A percentile compares a stretch with the other conserved stretches of the same genome.
These are phyloP conservation scores for Sarocladium oryzae DNA, from an alignment of 2,329 filamentous ascomycete species.

Conservation along the genomic window DNA sequence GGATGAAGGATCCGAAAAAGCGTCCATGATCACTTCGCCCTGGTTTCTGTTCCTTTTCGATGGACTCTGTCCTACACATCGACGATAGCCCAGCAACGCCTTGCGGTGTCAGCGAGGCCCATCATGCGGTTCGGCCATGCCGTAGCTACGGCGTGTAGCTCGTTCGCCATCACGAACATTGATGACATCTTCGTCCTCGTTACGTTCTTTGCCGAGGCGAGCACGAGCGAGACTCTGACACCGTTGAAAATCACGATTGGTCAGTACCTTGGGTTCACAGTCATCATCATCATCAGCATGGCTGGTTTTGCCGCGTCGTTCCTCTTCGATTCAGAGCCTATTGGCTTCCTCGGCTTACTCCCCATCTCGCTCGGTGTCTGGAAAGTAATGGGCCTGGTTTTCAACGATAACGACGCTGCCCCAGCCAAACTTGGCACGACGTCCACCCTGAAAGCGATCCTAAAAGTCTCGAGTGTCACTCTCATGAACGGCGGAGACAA, in stretches of 20 bases:
- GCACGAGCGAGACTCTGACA: constrained; percentile 19
- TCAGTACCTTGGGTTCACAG: constrained; percentile 26
- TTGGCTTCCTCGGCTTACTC: constrained; percentile 27
- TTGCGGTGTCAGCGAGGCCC: neutral
- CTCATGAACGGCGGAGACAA: constrained; percentile 30
- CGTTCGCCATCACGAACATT: constrained; percentile 24
- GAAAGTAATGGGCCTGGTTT: constrained; percentile 18
- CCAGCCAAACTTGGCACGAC: constrained; percentile 9
- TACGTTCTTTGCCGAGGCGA: constrained; percentile 28
- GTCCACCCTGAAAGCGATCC: constrained; percentile 15
- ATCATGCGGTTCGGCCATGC: constrained; percentile 17
- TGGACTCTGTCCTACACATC: neutral
- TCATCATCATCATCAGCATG: constrained; percentile 27
- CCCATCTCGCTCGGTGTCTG: constrained; percentile 26
- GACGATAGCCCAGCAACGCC: neutral
- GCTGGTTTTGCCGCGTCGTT: constrained; percentile 26
- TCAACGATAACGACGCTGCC: constrained; percentile 15
- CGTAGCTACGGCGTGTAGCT: constrained; percentile 20
- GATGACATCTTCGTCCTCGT: constrained; percentile 33
- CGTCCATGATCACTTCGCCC: neutral
- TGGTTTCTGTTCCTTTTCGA: neutral
- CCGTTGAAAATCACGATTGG: constrained; percentile 18
- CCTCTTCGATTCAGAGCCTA: constrained; percentile 25
- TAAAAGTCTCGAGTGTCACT: constrained; percentile 25
- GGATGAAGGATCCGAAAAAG: neutral